Base-by-base conservation (phyloP, 164 flowering plant genomes). In the Liriodendron chinense region DNA sequence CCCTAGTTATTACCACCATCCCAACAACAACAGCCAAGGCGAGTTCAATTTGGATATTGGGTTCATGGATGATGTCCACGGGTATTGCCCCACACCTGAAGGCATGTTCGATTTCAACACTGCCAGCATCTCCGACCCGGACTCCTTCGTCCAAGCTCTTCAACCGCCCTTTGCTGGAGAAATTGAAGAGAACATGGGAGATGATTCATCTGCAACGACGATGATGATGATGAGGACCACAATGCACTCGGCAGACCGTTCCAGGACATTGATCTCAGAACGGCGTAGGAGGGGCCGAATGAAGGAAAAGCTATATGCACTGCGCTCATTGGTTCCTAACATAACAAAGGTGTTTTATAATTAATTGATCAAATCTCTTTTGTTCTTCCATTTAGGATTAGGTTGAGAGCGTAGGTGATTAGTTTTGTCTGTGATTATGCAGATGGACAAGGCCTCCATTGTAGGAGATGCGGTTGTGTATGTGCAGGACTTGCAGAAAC, bases 401-500 rank as follows among this genome's bases (percentile, higher is more conserved):
- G 26, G 13, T 65, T 65, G 26, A 5, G 22, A 1, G 13, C 16
- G 22, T 9, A 18, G 48, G 14, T 8, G 23, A 67, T 12, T 21
- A 68, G 69, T 67, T 22, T n/a, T 72, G 16, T 62, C 22, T 20
- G n/a, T 22, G 34, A 47, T 25, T 24, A 28, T 82, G 83, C 83
- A 94, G 98, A 94, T 94, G 98, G 98, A 94, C 70, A 94, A 90
- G 82, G 97, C 98, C 7, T 94, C 98, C 8, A 94, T 92, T 20
- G 83, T 94, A 69, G 98, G 94, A 67, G 98, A 94, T 74, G 98
- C 98, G 4, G 88, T 85, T 1, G 63, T 77, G 4, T 91, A 94
- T 67, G 82, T 92, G 26, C 90, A 91, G 81, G 86, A 87, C 7
- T 77, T 94, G 74, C 97, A 94, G 81, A 80, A 57, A 75, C 85